These are phyloP conservation scores for Theobroma grandiflorum DNA, from an alignment of 441 rosid species.

Conservation along the genomic window DNA sequence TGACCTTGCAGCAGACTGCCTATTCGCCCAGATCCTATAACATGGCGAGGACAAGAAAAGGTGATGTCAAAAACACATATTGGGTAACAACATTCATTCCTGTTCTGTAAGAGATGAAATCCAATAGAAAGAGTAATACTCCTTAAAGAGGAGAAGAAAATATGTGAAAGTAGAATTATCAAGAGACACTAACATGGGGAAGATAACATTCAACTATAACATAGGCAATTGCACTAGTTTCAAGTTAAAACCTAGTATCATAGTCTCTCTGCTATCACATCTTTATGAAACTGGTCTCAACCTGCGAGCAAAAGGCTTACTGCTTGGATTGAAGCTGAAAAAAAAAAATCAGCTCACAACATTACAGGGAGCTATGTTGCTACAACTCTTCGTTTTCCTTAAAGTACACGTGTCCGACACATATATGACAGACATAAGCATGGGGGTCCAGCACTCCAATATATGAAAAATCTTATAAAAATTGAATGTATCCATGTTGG, in stretches of 20 bases:
- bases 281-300: background rate
- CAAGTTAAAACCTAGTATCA: background rate
- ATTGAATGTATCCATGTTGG: too few relatives aligned
- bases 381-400: too few relatives aligned
- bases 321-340: background rate
- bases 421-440: too few relatives aligned
- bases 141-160: background rate
- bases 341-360: background rate
- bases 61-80: slow-evolving; percentile 4
- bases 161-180: background rate
- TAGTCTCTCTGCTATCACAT: background rate
- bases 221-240: background rate
- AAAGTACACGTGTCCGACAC: too few relatives aligned
- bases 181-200: background rate
- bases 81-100: background rate
- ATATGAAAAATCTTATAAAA: too few relatives aligned
- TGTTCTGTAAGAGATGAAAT: background rate
- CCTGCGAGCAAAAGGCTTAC: background rate
- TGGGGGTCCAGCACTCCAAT: too few relatives aligned
- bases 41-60: slow-evolving; percentile 22
- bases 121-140: background rate
- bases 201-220: background rate
- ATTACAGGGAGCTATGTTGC: background rate
- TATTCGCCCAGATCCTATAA: slow-evolving; percentile 95
- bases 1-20: slow-evolving; percentile 99